Percentiles rank a stretch among this genome's conserved stretches.
These are phyloP conservation scores for Candida mesenterica DNA, from an alignment of 1,139 yeast genomes.

Conservation along the genomic window DNA sequence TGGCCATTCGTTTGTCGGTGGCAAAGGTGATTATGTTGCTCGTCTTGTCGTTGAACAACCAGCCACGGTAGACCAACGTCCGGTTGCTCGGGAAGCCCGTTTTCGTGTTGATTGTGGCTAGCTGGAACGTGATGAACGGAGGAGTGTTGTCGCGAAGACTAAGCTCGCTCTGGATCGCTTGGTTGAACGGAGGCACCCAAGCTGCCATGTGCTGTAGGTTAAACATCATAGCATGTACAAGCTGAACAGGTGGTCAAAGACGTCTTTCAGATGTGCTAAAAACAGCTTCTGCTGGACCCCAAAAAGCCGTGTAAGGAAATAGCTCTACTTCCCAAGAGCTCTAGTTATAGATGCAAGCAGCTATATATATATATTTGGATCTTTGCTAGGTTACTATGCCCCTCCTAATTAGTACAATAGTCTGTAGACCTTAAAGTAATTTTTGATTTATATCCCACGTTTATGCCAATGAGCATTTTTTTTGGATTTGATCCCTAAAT, in stretches of 20 bases:
- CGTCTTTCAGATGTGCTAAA: too few relatives aligned
- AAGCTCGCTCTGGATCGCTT: conserved; percentile 48
- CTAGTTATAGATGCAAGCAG: too few relatives aligned
- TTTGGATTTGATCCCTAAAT: not conserved
- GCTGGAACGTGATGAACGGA: conserved; percentile 60
- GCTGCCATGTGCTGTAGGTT: conserved; percentile 59
- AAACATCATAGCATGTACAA: too few relatives aligned
- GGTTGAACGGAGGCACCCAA: conserved; percentile 63
- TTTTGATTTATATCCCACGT: conserved; percentile 7
- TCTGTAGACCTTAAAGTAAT: conserved; percentile 10
- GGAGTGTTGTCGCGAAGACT: conserved; percentile 27
- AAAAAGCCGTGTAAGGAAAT: too few relatives aligned
- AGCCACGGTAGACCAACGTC: conserved; percentile 73
- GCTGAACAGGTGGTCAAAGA: too few relatives aligned
- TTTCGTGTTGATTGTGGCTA: conserved; percentile 59
- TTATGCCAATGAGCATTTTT: not conserved
- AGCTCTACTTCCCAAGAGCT: too few relatives aligned
- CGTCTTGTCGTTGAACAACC: conserved; percentile 65
- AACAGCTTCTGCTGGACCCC: too few relatives aligned
- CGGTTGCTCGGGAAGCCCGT: conserved; percentile 62
- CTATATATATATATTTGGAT: too few relatives aligned
- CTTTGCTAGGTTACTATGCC: not conserved
- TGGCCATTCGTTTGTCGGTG: conserved; percentile 70
- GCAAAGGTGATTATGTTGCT: conserved; percentile 69
- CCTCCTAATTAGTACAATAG: conserved; percentile 7